Evolutionary conservation across 1,284 basidiomycete species (phyloP).

Genomic region (Boletus calvinii): DNA sequence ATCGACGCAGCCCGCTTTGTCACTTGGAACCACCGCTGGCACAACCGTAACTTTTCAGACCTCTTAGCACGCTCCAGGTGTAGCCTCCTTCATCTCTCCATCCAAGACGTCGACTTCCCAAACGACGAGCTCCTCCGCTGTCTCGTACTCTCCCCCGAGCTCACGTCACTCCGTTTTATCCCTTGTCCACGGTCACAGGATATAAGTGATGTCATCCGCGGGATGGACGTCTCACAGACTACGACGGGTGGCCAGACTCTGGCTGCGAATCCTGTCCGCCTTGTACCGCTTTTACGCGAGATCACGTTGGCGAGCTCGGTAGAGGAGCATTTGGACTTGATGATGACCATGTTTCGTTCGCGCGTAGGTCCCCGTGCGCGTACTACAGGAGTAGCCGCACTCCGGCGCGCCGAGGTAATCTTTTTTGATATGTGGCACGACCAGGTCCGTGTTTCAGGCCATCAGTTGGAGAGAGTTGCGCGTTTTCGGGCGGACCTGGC

Average conservation of each 20-base stretch:
- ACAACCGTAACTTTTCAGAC: conserved; percentile 15
- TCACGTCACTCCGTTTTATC: conserved; percentile 20
- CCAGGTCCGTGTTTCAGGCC: no score
- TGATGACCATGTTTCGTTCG: conserved; percentile 16
- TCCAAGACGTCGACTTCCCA: conserved; percentile 21
- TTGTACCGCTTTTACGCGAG: conserved; percentile 14
- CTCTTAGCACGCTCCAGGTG: conserved; percentile 20
- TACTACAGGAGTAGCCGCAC: background rate
- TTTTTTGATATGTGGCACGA: conserved; percentile 18
- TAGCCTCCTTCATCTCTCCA: conserved; percentile 16
- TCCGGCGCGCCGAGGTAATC: conserved; percentile 11
- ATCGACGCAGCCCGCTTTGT: conserved; percentile 8
- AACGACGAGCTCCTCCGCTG: conserved; percentile 24
- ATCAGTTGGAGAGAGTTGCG: background rate
- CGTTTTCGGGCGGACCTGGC: conserved; percentile 5
- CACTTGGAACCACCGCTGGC: background rate
- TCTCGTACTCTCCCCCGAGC: conserved; percentile 14
- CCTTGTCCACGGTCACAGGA: conserved; percentile 23
- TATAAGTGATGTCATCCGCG: conserved; percentile 13
- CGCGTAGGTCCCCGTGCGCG: conserved; percentile 8
- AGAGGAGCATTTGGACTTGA: conserved; percentile 6
- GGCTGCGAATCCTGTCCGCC: background rate
- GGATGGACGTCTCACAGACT: background rate
- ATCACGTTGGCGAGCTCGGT: conserved; percentile 19
- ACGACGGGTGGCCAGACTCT: background rate